Base-by-base conservation (phyloP, 331 rosid species). In the Pyracantha coccinea region DNA sequence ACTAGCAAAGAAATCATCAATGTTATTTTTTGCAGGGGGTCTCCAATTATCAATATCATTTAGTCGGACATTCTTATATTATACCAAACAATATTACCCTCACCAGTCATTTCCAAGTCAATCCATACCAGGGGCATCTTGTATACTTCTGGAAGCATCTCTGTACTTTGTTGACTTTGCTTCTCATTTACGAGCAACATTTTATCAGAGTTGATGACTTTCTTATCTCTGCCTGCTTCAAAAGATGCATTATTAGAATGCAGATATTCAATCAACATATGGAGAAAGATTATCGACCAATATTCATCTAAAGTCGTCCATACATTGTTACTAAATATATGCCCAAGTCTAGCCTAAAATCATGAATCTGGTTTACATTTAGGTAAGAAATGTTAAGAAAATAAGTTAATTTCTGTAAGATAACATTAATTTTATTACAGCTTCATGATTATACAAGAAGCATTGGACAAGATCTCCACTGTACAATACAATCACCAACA, bases 51-150 rank as follows among this genome's bases (percentile, higher is more conserved):
- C 44, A 35, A 35, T 35, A 35, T 35, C 44, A 20, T 17, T 9
- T 10, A 29, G 12, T 47, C 38, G 12, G 21, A 38, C 47, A 33
- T 23, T 60, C 32, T 62, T 57, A 17, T 68, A n/a, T 20, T 27
- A 74, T 28, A 80, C 31, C 45, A 12, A 75, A 44, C 45, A 74
- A 52, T 31, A 64, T 63, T 14, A 61, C 52, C 71, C 81, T 83
- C 83, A 93, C 98, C 98, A 4, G 98, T 91, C 98, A 93, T 93
- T 89, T 93, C 98, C 86, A 93, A 85, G 89, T 93, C 97, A 86
- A 93, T 87, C 98, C 98, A 93, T 44, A 93, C 93, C 78, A 93
- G 97, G 65, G 98, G 98, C 80, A 85, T 54, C 81, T 52, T 93
- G 89, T 82, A 88, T 20, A 80, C 90, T 62, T 41, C 33, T 61